These are phyloP conservation scores for Aurantiochytrium sp. DNA, from an alignment of 108 stramenopile species.

Conservation along the genomic window DNA sequence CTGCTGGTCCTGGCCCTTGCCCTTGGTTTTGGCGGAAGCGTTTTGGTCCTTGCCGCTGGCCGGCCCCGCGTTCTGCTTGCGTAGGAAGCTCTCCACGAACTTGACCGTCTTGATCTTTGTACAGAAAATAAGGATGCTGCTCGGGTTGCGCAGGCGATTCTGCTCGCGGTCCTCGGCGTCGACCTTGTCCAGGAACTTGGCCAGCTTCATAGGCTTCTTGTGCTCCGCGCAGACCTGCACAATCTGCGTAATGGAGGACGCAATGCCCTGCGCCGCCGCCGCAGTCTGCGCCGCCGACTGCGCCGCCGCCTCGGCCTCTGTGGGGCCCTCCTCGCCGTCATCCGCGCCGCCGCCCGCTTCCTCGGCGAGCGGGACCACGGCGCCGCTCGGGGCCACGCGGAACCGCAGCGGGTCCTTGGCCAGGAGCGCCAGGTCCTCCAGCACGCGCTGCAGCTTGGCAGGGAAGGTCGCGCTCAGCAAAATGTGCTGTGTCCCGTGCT, in stretches of 20 bases:
- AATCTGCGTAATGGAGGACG: conserved; percentile 4
- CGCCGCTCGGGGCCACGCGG: not conserved
- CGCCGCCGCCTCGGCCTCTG: not conserved
- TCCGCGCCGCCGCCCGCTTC: not conserved
- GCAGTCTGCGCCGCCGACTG: not conserved
- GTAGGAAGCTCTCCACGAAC: conserved; percentile 4
- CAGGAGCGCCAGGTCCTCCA: conserved; percentile 37
- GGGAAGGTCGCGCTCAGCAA: conserved; percentile 98
- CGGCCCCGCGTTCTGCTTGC: not conserved
- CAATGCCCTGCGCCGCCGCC: not conserved
- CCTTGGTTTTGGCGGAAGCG: no score
- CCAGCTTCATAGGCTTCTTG: conserved; percentile 18
- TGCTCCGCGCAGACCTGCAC: not conserved
- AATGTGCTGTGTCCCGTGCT: conserved; percentile 75
- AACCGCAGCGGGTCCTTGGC: not conserved
- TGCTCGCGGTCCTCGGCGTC: not conserved
- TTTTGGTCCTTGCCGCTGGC: no score
- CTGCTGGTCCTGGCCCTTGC: no score
- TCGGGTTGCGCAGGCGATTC: not conserved
- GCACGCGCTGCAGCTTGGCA: conserved; percentile 90
- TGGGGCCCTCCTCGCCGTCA: not conserved
- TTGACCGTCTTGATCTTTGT: conserved; percentile 33
- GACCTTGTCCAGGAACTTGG: conserved; percentile 9
- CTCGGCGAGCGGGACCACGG: not conserved
- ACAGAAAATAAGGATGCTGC: not conserved